Conservation (phyloP, 148 eudicot genomes). For the Cornus suecica region DNA sequence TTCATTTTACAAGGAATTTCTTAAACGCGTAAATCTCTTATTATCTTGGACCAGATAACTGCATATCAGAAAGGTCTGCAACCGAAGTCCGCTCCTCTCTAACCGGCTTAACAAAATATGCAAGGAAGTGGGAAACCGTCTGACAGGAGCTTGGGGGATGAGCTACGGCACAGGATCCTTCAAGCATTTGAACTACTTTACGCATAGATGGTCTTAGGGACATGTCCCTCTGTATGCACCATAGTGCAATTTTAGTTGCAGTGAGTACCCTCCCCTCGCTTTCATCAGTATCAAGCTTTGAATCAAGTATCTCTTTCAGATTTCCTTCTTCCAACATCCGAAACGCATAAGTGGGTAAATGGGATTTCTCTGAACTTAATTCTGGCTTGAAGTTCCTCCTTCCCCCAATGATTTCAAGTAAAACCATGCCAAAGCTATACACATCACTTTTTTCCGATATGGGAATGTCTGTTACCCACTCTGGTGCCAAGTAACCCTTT, state of each 20-base stretch:
- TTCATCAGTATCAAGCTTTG: background rate
- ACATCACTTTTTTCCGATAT: constrained; percentile 8
- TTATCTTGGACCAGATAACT: constrained; percentile 8
- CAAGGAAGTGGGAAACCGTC: background rate
- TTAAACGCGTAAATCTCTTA: background rate
- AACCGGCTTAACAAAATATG: background rate
- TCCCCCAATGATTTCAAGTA: constrained; percentile 3
- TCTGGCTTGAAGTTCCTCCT: background rate
- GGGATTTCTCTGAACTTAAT: background rate
- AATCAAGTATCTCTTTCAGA: background rate
- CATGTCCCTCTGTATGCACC: constrained; percentile 1
- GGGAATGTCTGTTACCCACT: background rate
- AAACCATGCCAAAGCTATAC: constrained; percentile 3
- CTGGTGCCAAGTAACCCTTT: constrained; percentile 5
- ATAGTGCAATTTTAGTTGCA: background rate
- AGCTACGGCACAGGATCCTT: background rate
- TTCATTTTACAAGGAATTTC: background rate
- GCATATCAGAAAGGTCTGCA: background rate
- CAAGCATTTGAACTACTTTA: constrained; percentile 5
- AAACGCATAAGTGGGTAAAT: background rate
- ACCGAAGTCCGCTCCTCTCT: background rate
- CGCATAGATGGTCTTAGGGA: constrained; percentile 1
- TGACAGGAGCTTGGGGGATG: constrained; percentile 1
- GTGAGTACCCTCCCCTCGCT: background rate
- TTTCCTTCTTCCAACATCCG: constrained; percentile 4